These are phyloP conservation scores for Bruguiera hainesii DNA, from an alignment of 441 rosid species.

Conservation along the genomic window DNA sequence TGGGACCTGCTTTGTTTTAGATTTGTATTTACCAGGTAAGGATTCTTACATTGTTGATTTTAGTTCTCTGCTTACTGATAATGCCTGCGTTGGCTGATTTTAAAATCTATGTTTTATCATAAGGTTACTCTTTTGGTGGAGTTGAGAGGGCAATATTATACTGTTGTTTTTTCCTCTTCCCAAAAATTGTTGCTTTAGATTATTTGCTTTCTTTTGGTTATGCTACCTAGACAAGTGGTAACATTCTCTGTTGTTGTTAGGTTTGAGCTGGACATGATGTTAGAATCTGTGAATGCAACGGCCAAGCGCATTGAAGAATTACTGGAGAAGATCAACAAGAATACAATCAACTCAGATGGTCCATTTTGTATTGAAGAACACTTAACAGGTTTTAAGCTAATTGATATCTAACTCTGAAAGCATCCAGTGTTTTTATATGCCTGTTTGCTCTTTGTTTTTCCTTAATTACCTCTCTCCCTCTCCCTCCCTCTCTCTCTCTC, in stretches of 20 bases:
- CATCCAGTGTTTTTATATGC: neutral
- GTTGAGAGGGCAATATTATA: slow-evolving; percentile 5
- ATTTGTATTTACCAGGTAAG: neutral
- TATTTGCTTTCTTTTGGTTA: slow-evolving; percentile 9
- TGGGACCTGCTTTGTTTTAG: neutral
- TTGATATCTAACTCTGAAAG: slow-evolving; percentile 7
- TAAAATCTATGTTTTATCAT: neutral
- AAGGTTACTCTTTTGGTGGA: neutral
- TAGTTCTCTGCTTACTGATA: neutral
- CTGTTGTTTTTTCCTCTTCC: slow-evolving; percentile 1
- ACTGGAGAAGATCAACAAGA: slow-evolving; percentile 65
- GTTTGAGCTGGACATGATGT: slow-evolving; percentile 97
- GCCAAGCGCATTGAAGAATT: slow-evolving; percentile 87
- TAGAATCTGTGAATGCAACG: slow-evolving; percentile 89
- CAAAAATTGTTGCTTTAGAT: slow-evolving; percentile 11
- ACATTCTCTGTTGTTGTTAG: slow-evolving; percentile 42
- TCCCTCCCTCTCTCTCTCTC: neutral
- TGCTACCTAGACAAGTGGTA: slow-evolving; percentile 21
- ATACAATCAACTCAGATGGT: slow-evolving; percentile 52
- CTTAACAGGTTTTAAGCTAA: slow-evolving; percentile 63
- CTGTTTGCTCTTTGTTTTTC: slow-evolving; percentile 13
- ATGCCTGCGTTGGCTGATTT: neutral
- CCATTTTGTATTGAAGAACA: slow-evolving; percentile 74
- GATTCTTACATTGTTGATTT: neutral
- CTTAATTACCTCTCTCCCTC: too few species aligned